A percentile compares a stretch with the other conserved stretches of the same genome.
Evolutionary conservation across 176 grass and related monocot species (phyloP).

Genomic region (Cocos nucifera): DNA sequence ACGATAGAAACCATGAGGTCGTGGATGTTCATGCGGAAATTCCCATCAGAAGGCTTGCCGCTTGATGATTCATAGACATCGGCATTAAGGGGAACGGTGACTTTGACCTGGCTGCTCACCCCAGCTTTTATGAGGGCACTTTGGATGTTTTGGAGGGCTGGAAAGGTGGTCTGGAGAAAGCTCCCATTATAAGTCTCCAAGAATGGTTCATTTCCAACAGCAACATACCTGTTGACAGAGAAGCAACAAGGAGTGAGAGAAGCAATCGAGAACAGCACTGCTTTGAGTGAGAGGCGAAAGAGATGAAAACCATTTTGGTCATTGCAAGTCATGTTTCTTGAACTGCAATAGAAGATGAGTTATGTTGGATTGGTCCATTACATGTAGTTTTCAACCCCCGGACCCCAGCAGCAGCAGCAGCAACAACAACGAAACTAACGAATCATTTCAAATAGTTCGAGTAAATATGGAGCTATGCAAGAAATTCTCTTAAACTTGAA

Average conservation of each 20-base stretch:
- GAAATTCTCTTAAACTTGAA: too few species aligned
- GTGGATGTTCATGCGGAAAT: conserved; percentile 13
- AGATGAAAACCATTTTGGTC: too few species aligned
- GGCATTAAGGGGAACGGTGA: conserved; percentile 6
- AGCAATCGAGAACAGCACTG: too few species aligned
- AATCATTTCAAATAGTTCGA: too few species aligned
- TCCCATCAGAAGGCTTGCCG: conserved; percentile 5
- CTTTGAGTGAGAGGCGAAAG: too few species aligned
- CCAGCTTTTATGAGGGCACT: conserved; percentile 5
- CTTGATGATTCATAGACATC: conserved; percentile 12
- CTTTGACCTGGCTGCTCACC: conserved; percentile 5
- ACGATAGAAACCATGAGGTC: conserved; percentile 10
- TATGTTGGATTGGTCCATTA: too few species aligned
- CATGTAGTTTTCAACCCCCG: too few species aligned
- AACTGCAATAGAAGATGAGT: too few species aligned
- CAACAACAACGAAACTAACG: too few species aligned
- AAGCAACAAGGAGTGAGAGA: neutral
- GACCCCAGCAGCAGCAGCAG: too few species aligned
- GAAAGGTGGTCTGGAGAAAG: conserved; percentile 1
- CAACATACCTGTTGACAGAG: conserved; percentile 5
- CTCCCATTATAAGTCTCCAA: neutral
- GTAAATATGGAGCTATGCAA: too few species aligned
- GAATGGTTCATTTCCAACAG: conserved; percentile 15
- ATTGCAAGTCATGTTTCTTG: too few species aligned
- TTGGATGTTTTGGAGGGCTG: conserved; percentile 20